Percentiles rank a stretch among this genome's conserved stretches.
Evolutionary conservation across 139 green algal genomes (phyloP).

Genomic region (Astrephomene gubernaculifera): DNA sequence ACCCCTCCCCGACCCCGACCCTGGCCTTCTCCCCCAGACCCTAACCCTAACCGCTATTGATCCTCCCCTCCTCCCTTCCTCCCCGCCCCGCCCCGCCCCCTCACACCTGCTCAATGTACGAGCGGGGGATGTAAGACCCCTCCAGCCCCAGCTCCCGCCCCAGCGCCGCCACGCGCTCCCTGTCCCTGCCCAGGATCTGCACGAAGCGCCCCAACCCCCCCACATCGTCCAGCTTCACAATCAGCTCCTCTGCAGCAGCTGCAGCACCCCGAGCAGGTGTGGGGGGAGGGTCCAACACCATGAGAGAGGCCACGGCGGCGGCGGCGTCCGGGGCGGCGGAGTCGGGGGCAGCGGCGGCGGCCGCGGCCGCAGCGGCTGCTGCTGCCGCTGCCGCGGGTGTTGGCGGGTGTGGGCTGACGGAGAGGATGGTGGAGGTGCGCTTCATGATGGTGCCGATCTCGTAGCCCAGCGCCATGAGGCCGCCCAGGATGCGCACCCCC

Average conservation of each 20-base stretch:
- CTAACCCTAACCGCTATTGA: neutral
- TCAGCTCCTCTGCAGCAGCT: conserved; percentile 49
- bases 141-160: conserved; percentile 84
- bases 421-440: conserved; percentile 66
- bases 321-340: neutral
- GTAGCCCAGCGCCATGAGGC: conserved; percentile 98
- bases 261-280: neutral
- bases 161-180: conserved; percentile 72
- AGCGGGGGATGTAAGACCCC: conserved; percentile 87
- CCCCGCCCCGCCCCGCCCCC: too few relatives aligned
- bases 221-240: conserved; percentile 90
- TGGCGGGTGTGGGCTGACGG: neutral
- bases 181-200: conserved; percentile 77
- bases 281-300: too few relatives aligned
- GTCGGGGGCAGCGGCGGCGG: neutral
- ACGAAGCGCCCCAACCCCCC: conserved; percentile 74
- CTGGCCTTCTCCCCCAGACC: neutral
- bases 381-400: neutral
- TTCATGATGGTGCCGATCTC: conserved; percentile 95
- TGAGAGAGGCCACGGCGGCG: neutral
- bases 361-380: neutral
- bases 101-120: conserved; percentile 94
- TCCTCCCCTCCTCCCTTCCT: neutral
- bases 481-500: conserved; percentile 91
- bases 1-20: neutral